A percentile compares a stretch with the other conserved stretches of the same genome.
Conservation (phyloP, 2,329 filamentous ascomycete genomes). For the Trichoderma sp. region DNA sequence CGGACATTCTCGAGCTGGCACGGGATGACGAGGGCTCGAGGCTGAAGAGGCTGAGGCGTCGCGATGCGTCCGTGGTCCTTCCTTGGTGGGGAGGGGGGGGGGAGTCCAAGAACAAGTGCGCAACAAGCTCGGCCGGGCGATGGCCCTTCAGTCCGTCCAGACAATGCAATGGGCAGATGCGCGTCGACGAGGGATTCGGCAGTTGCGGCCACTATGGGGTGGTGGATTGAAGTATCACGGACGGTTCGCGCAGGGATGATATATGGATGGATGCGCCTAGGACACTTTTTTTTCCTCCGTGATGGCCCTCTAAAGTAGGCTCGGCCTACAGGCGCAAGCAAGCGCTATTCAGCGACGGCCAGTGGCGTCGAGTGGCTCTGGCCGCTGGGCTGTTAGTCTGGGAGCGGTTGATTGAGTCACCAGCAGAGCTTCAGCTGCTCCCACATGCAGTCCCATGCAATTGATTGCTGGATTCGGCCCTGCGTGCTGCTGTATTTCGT, state of each 20-base stretch:
- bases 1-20: constrained; percentile 27
- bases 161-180: constrained; percentile 7
- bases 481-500: too few species aligned
- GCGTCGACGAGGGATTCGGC: constrained; percentile 13
- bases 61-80: constrained; percentile 17
- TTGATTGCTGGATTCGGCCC: too few species aligned
- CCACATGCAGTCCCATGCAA: neutral
- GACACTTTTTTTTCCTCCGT: constrained; percentile 20
- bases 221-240: constrained; percentile 5
- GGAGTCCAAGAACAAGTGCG: constrained; percentile 6
- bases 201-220: neutral
- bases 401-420: neutral
- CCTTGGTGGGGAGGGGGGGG: constrained; percentile 3
- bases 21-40: constrained; percentile 13
- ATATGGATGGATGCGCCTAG: constrained; percentile 16
- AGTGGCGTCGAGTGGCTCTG: neutral
- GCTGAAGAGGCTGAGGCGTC: constrained; percentile 18
- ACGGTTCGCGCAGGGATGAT: constrained; percentile 16
- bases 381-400: neutral
- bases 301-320: constrained; percentile 16
- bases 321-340: neutral
- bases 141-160: neutral
- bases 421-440: neutral
- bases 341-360: constrained; percentile 10
- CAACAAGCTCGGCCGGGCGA: constrained; percentile 8